Evolutionary conservation across 176 grass and related monocot genomes (phyloP).

Genomic region (Ampelocalamus luodianensis): DNA sequence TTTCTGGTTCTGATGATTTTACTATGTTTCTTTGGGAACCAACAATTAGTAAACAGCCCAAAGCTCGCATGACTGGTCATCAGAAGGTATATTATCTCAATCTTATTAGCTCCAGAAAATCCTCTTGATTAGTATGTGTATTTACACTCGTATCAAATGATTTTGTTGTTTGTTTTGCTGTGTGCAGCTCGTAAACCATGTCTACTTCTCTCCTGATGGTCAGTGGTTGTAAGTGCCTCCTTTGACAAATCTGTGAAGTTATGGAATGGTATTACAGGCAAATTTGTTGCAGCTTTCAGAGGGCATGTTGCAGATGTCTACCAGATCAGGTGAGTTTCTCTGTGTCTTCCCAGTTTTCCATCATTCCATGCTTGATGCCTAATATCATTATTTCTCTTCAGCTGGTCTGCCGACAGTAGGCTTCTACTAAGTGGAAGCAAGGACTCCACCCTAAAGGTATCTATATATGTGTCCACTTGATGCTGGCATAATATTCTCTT

Average conservation of each 20-base stretch:
- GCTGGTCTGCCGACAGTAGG: constrained; percentile 97
- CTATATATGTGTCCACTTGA: background rate
- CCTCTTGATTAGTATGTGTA: background rate
- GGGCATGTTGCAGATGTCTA: constrained; percentile 94
- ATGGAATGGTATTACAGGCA: constrained; percentile 95
- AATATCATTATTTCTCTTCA: constrained; percentile 40
- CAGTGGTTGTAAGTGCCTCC: constrained; percentile 96
- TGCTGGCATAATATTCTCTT: background rate
- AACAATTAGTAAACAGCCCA: constrained; percentile 70
- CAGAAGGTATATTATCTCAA: constrained; percentile 69
- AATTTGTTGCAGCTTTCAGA: constrained; percentile 84
- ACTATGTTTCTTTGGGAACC: constrained; percentile 98
- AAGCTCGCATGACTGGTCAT: constrained; percentile 96
- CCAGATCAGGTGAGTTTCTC: constrained; percentile 76
- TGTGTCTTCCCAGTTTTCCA: background rate
- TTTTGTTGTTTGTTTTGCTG: constrained; percentile 27
- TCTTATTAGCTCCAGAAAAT: constrained; percentile 8
- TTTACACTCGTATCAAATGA: background rate
- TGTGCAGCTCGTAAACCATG: constrained; percentile 94
- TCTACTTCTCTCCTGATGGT: constrained; percentile 98
- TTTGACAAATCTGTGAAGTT: constrained; percentile 98
- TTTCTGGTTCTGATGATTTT: constrained; percentile 98
- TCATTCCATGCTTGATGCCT: constrained; percentile 17
- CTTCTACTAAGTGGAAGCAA: constrained; percentile 98
- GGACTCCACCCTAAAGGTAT: constrained; percentile 95